Conservation (phyloP, 2,329 filamentous ascomycete species). For the Monilinia fructigena region DNA sequence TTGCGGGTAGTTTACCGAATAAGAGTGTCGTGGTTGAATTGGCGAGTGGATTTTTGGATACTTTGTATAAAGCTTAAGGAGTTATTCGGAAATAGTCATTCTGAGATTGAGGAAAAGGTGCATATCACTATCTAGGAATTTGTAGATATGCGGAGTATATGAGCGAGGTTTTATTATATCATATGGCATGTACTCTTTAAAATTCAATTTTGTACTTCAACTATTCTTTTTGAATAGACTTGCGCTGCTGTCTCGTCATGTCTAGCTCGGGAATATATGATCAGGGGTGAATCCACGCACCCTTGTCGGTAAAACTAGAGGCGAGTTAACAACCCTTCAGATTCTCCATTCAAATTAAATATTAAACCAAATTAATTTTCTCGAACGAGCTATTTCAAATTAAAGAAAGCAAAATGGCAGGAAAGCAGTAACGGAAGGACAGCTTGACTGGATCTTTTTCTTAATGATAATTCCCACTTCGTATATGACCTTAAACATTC, state of each 20-base stretch:
- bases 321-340: too few relatives aligned
- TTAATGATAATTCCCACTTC: too few relatives aligned
- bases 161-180: neutral
- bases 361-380: too few relatives aligned
- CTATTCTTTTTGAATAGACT: neutral
- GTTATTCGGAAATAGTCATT: neutral
- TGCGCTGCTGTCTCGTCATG: neutral
- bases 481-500: too few relatives aligned
- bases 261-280: neutral
- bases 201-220: neutral
- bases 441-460: too few relatives aligned
- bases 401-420: too few relatives aligned
- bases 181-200: neutral
- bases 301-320: neutral
- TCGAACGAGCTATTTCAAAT: too few relatives aligned
- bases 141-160: neutral
- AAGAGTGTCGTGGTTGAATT: slow-evolving; percentile 92
- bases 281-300: neutral
- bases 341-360: too few relatives aligned
- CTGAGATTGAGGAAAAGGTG: neutral
- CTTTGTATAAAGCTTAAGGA: slow-evolving; percentile 77
- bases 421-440: too few relatives aligned
- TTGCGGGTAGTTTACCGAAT: slow-evolving; percentile 91
- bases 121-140: neutral
- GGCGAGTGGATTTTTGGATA: slow-evolving; percentile 87